phyloP scores from a whole-genome alignment of 495 filamentous ascomycete genomes.

The Penicillium robsamsonii region DNA sequence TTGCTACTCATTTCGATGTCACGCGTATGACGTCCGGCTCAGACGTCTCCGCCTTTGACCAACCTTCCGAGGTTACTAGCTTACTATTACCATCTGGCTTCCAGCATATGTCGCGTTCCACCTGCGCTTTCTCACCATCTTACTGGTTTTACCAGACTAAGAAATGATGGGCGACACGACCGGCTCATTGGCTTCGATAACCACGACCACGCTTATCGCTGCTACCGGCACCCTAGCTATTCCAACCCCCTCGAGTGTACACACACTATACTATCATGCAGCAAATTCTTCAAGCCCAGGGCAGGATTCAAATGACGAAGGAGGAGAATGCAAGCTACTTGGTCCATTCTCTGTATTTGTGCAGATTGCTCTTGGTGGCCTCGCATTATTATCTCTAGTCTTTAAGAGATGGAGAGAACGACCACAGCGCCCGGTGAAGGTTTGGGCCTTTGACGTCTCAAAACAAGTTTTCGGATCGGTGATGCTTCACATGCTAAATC shows the following conservation, averaged over 20 bases:
- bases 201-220: slow-evolving; percentile 24
- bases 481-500: slow-evolving; percentile 85
- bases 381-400: slow-evolving; percentile 82
- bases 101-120: background rate
- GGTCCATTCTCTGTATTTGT: slow-evolving; percentile 86
- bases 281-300: slow-evolving; percentile 10
- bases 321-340: slow-evolving; percentile 76
- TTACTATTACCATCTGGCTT: background rate
- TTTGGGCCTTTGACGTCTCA: slow-evolving; percentile 95
- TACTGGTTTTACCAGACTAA: background rate
- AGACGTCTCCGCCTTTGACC: slow-evolving; percentile 4
- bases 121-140: background rate
- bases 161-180: slow-evolving; percentile 12
- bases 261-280: slow-evolving; percentile 23
- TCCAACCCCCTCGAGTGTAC: slow-evolving; percentile 11
- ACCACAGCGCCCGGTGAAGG: slow-evolving; percentile 85
- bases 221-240: slow-evolving; percentile 8
- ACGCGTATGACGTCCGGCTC: slow-evolving; percentile 8
- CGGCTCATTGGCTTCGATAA: slow-evolving; percentile 18
- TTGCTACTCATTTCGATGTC: background rate
- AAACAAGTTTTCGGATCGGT: slow-evolving; percentile 97
- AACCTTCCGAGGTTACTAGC: slow-evolving; percentile 5
- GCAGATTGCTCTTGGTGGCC: slow-evolving; percentile 78
- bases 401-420: slow-evolving; percentile 91
- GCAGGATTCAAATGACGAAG: slow-evolving; percentile 33